Evolutionary conservation across 129 eudicot species (phyloP).

Genomic region (Daucus carota): DH1_v3.0 NC_030385.2:47547501-47548000

Average conservation of each 20-base stretch:
- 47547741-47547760: background rate
- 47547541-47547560: conserved; percentile 17
- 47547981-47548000: conserved; percentile 25
- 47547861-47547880: conserved; percentile 20
- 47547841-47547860: conserved; percentile 18
- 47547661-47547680: conserved; percentile 15
- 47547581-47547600: conserved; percentile 11
- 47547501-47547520: conserved; percentile 20
- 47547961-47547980: conserved; percentile 18
- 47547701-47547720: conserved; percentile 16
- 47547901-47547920: conserved; percentile 15
- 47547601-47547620: conserved; percentile 3
- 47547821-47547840: conserved; percentile 23
- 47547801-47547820: background rate
- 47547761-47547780: conserved; percentile 8
- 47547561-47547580: conserved; percentile 23
- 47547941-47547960: too few species aligned
- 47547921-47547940: conserved; percentile 17
- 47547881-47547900: conserved; percentile 5
- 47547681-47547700: conserved; percentile 15
- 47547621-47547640: conserved; percentile 23
- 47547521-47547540: conserved; percentile 18
- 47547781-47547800: conserved; percentile 23
- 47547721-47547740: conserved; percentile 12
- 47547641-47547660: background rate